Evolutionary conservation across 148 eudicot genomes (phyloP).

Genomic region (Camellia lanceoleosa): DNA sequence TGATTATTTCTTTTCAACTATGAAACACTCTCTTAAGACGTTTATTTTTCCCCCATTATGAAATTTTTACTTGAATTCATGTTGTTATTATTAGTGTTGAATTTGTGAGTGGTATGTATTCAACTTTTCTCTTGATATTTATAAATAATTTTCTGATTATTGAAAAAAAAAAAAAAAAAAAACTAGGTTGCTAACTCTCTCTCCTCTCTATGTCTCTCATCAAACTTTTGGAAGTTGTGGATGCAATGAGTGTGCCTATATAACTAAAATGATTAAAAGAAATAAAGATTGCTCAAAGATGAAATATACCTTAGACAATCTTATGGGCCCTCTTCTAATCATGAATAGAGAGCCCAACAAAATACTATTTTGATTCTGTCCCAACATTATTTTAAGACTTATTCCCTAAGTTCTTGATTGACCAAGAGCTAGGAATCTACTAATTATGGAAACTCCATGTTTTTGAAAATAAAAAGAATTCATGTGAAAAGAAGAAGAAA

Average conservation of each 20-base stretch:
- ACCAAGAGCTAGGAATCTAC: background rate
- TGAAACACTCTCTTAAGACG: no score
- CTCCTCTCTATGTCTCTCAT: background rate
- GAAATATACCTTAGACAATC: constrained; percentile 3
- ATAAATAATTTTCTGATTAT: no score
- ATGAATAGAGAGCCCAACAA: constrained; percentile 7
- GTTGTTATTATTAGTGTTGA: no score
- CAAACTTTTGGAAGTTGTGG: constrained; percentile 12
- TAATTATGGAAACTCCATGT: no score
- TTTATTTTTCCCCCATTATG: no score
- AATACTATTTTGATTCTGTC: constrained; percentile 2
- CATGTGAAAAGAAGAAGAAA: no score
- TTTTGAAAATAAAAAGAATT: no score
- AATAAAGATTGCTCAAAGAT: background rate
- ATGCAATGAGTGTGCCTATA: constrained; percentile 16
- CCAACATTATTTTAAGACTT: constrained; percentile 5
- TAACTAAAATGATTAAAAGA: background rate
- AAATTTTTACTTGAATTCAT: no score
- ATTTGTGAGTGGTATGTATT: no score
- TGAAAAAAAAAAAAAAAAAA: no score
- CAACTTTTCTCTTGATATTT: no score
- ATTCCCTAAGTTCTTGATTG: background rate
- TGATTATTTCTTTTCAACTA: no score
- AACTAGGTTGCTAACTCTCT: background rate
- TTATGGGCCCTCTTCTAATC: constrained; percentile 17